Conservation (phyloP, 176 grass and related monocot genomes). For the Tuctoria greenei region DNA sequence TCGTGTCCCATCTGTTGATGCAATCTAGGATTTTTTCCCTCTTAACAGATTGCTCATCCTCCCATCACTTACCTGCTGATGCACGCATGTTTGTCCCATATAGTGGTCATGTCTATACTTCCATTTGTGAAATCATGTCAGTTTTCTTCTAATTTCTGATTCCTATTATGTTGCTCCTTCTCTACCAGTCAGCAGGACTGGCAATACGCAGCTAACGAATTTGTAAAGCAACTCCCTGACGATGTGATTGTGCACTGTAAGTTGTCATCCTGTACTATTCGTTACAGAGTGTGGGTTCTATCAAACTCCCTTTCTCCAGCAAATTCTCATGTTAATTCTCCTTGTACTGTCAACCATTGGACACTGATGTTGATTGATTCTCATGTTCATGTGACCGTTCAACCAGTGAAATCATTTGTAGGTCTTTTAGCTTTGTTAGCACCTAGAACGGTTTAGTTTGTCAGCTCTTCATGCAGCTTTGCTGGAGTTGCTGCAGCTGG, state of each 20-base stretch:
- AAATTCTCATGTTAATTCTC: not conserved
- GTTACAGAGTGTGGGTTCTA: not conserved
- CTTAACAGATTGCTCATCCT: not conserved
- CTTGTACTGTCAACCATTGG: not conserved
- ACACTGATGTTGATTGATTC: constrained; percentile 26
- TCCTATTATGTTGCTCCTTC: not conserved
- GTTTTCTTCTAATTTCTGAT: not conserved
- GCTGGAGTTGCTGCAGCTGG: not conserved
- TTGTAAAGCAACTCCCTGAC: constrained; percentile 62
- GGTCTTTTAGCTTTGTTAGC: not conserved
- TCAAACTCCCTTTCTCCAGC: not conserved
- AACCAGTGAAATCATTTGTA: not conserved
- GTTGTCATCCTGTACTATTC: constrained; percentile 14
- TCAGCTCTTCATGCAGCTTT: not conserved
- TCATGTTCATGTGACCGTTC: not conserved
- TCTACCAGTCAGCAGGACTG: constrained; percentile 65
- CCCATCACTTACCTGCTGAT: not conserved
- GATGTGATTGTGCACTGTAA: constrained; percentile 82
- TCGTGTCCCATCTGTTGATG: not conserved
- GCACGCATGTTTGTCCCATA: not conserved
- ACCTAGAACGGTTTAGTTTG: not conserved
- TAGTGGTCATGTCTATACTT: not conserved
- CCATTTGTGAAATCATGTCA: not conserved
- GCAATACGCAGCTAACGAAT: constrained; percentile 77
- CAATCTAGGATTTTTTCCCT: not conserved